Percentiles rank a stretch among this genome's conserved stretches.
phyloP scores from a whole-genome alignment of 352 stramenopile genomes.

The Albugo candida region DNA sequence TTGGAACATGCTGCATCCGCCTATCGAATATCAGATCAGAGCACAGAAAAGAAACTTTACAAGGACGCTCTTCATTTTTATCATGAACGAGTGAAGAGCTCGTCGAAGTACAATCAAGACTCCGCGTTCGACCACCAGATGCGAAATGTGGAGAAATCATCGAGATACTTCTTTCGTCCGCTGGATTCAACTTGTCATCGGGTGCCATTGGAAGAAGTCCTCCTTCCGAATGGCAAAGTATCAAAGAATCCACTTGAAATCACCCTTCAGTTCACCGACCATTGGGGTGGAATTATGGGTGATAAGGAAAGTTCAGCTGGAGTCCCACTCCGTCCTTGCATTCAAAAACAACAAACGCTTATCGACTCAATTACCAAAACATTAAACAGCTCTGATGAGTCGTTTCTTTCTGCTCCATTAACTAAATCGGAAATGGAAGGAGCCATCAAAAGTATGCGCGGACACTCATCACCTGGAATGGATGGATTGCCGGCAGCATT shows the following conservation, averaged over 20 bases:
- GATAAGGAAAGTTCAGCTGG: slow-evolving; percentile 1
- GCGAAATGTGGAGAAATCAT: slow-evolving; percentile 1
- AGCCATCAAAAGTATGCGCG: background rate
- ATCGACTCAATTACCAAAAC: background rate
- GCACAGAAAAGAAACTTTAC: background rate
- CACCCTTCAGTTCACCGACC: slow-evolving; percentile 5
- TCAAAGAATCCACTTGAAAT: slow-evolving; percentile 5
- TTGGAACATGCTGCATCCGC: background rate
- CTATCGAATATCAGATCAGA: background rate
- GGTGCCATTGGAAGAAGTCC: slow-evolving; percentile 1
- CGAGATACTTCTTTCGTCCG: slow-evolving; percentile 3
- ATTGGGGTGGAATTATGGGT: slow-evolving; percentile 6
- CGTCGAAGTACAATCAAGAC: slow-evolving; percentile 7
- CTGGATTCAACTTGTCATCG: slow-evolving; percentile 3
- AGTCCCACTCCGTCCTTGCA: background rate
- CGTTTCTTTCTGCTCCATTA: background rate
- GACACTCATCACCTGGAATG: background rate
- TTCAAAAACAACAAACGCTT: background rate
- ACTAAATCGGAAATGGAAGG: background rate
- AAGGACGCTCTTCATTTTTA: background rate
- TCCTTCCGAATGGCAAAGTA: slow-evolving; percentile 1
- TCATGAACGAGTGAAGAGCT: slow-evolving; percentile 2
- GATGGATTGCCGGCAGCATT: slow-evolving; percentile 9
- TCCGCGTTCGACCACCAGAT: slow-evolving; percentile 4
- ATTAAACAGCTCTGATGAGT: background rate